Evolutionary conservation across 2,329 filamentous ascomycete genomes (phyloP), one percentile per base, ranked within the genome.

Genomic region (Delphinella strobiligena): DNA sequence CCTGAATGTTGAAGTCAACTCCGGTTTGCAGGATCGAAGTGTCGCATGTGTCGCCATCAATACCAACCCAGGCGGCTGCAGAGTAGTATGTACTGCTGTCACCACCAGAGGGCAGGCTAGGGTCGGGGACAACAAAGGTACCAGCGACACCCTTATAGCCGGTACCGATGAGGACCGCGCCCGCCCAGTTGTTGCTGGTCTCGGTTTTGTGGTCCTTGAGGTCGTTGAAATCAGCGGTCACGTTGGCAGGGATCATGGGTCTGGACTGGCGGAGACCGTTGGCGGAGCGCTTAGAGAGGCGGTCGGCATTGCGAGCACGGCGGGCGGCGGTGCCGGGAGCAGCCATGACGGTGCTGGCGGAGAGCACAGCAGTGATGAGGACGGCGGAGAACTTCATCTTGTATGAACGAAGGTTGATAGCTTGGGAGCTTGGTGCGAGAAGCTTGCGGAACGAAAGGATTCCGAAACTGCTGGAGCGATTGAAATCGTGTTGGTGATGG

Each of bases 181-280:
- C 75, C 7, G 72, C 68, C 74, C 74, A 78, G 61, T 77, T 78
- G 49, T 58, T 61, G 43, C 61, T 67, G 59, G 75, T 75, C 19
- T 63, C 47, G 18, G 69, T 63, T 12, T 71, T 51, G 35, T 59
- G 60, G 19, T 59, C 63, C 49, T 61, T 63, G 31, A 51, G 41
- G 14, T 52, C 47, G 7, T 58, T 45, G 32, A 50, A 51, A 34
- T 49, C 47, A 11, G 48, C 34, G 22, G 49, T 44, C n/a, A 51
- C 38, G 36, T 49, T 48, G 27, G 46, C 52, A 30, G 51, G 42
- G 30, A 51, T 51, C 43, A 53, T 58, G 41, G 51, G 60, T 37
- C 50, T 56, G 47, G 49, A 54, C 3, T 27, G 27, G 43, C 51
- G 51, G 48, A 41, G 52, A 42, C 32, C 51, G 41, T 51, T 47